Evolutionary conservation across 495 filamentous ascomycete species (phyloP), one percentile per base, ranked within the genome.

Genomic region (Astrocystis sublimbata): DNA sequence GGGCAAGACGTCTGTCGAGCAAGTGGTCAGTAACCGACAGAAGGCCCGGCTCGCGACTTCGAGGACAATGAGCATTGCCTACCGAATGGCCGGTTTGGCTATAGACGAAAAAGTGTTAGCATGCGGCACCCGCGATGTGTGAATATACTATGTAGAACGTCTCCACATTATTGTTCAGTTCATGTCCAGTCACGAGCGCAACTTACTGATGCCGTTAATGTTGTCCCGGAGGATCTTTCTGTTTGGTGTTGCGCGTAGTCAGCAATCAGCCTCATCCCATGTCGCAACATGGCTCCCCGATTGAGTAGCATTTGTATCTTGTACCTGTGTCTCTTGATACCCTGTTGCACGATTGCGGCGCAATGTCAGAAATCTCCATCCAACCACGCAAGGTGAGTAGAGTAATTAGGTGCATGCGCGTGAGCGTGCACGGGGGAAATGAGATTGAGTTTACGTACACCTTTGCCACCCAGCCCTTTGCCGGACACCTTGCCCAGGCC

Each of bases 1-100:
- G 84, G 4, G 91, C 91, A 4, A 96, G 78, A 55, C 91, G 89
- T 47, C 90, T 93, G 55, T 38, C 40, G 35, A 17, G 7, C 9
- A 56, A 23, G n/a, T 28, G 1, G 26, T 64, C 33, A 54, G 36
- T 62, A 52, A 9, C 43, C 28, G 26, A 8, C 9, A 46, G 49
- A 23, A 43, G 17, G 30, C 41, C 15, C 30, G 49, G 35, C 17
- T 17, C 35, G n/a, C 13, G 19, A 15, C 24, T 38, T 40, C 31
- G 46, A 28, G 31, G 3, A 10, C 38, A 24, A 33, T n/a, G 33
- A 38, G 50, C 31, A 31, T n/a, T 43, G 78, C 81, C n/a, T 79
- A 90, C 88, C 88, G 78, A 58, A 91, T 89, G 10, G 85, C 84
- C 1, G 81, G 81, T 55, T 85, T 87, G 1, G 87, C 88, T 88